phyloP scores from a whole-genome alignment of 139 green algal genomes.

The Chlamydomonas sp. region DNA sequence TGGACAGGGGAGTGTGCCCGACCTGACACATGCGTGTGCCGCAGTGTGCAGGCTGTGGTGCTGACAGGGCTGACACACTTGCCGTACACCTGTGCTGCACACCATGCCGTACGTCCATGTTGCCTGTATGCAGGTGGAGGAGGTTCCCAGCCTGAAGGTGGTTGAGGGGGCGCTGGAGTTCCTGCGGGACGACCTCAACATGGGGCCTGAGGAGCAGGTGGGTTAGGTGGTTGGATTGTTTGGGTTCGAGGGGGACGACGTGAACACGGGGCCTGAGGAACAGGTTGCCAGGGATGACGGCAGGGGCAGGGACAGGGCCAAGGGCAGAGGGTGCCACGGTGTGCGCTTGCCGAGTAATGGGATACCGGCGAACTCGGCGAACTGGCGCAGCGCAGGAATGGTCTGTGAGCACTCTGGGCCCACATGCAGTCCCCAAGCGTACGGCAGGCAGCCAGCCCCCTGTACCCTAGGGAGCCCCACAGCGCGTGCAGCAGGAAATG shows the following conservation, averaged over 20 bases:
- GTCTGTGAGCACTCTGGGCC: no score
- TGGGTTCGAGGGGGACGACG: background rate
- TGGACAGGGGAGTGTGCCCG: no score
- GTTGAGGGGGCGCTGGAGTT: constrained; percentile 39
- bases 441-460: no score
- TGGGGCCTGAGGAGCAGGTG: constrained; percentile 35
- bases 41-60: no score
- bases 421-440: no score
- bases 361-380: no score
- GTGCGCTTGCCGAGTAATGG: no score
- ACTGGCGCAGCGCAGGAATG: no score
- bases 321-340: background rate
- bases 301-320: background rate
- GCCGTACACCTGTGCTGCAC: background rate
- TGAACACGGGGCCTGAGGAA: background rate
- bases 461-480: no score
- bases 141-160: constrained; percentile 30
- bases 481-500: no score
- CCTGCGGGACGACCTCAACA: constrained; percentile 42
- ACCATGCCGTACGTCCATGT: background rate
- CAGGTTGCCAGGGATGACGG: background rate
- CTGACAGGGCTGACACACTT: no score
- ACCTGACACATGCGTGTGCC: no score
- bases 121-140: constrained; percentile 31
- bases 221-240: background rate